These are phyloP conservation scores for Coelastrella sp. DNA, from an alignment of 139 green algal species.

Conservation along the genomic window DNA sequence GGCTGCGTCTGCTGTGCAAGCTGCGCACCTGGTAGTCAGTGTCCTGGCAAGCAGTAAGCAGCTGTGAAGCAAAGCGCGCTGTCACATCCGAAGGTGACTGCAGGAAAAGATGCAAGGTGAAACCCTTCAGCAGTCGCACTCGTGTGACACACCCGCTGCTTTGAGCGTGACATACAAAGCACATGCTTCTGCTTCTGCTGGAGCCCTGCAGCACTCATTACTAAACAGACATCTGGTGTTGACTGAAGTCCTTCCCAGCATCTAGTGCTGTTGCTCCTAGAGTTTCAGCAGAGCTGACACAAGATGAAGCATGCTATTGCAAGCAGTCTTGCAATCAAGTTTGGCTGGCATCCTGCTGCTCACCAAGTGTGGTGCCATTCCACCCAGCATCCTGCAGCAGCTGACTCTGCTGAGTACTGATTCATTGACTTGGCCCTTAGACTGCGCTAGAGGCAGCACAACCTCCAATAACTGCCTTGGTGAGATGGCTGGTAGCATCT, in stretches of 20 bases:
- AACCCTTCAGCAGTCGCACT: not conserved
- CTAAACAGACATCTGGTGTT: not conserved
- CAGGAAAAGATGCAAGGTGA: not conserved
- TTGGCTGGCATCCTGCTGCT: not conserved
- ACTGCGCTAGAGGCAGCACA: constrained; percentile 25
- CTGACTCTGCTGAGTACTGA: constrained; percentile 32
- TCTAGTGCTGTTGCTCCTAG: too few relatives aligned
- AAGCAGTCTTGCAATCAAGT: not conserved
- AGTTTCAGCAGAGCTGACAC: too few relatives aligned
- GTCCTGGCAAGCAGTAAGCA: constrained; percentile 41
- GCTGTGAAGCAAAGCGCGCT: constrained; percentile 8
- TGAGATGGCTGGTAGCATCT: constrained; percentile 14
- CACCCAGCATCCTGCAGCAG: constrained; percentile 46
- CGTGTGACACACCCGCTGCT: not conserved
- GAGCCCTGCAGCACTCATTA: not conserved
- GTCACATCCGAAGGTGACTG: constrained; percentile 19
- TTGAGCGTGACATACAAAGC: not conserved
- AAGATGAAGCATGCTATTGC: not conserved
- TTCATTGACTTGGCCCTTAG: constrained; percentile 32
- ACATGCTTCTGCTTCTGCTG: not conserved
- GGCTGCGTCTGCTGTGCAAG: not conserved
- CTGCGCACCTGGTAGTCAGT: constrained; percentile 49
- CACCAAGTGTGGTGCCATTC: constrained; percentile 32
- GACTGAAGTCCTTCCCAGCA: not conserved
- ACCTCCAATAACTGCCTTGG: not conserved